Conservation (phyloP, 352 stramenopile genomes). For the Phytopythium cucurbitacearum region DNA sequence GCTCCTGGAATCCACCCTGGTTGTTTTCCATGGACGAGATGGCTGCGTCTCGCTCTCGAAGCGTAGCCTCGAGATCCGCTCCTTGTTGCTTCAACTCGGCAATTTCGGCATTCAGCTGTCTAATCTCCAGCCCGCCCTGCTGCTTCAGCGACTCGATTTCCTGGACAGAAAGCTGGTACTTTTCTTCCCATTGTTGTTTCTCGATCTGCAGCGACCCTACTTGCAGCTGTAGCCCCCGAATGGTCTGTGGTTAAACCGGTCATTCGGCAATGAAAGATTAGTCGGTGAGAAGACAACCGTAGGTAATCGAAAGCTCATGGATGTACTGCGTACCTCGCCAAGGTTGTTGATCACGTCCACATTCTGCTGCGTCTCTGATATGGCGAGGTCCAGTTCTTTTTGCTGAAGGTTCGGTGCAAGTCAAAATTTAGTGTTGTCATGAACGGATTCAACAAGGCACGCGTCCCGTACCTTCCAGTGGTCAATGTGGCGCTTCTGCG, state of each 20-base stretch:
- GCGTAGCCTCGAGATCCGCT: constrained; percentile 38
- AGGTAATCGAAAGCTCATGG: not conserved
- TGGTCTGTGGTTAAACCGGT: constrained; percentile 19
- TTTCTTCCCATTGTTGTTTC: constrained; percentile 78
- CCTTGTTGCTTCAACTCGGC: constrained; percentile 41
- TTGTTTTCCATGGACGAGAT: constrained; percentile 32
- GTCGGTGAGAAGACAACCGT: not conserved
- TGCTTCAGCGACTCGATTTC: constrained; percentile 49
- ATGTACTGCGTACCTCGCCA: constrained; percentile 25
- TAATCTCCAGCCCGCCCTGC: constrained; percentile 47
- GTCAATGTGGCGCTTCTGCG: constrained; percentile 81
- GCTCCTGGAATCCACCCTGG: constrained; percentile 32
- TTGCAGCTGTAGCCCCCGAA: constrained; percentile 61
- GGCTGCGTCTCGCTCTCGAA: constrained; percentile 36
- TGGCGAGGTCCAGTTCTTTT: constrained; percentile 76
- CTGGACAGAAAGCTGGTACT: constrained; percentile 51
- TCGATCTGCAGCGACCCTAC: constrained; percentile 46
- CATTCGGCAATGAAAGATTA: constrained; percentile 2
- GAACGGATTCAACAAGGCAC: not conserved
- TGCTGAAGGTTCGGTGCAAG: constrained; percentile 14
- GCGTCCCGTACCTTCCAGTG: constrained; percentile 53
- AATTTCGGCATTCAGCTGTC: constrained; percentile 45
- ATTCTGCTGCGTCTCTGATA: constrained; percentile 64
- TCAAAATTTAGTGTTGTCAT: not conserved
- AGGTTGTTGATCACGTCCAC: constrained; percentile 56